phyloP scores from a whole-genome alignment of 148 eudicot species.

The Rhododendron mucronatum region DNA sequence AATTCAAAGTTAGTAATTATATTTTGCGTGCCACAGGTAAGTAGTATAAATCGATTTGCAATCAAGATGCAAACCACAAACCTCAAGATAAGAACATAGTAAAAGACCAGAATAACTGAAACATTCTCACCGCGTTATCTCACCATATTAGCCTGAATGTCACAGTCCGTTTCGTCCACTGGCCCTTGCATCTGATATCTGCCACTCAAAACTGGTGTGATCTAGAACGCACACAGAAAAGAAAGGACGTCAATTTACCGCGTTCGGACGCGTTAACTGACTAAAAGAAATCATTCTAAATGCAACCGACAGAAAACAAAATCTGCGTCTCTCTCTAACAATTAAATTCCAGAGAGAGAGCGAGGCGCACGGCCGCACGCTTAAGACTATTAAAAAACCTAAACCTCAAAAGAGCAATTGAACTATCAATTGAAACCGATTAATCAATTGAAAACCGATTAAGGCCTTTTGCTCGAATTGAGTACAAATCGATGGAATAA shows the following conservation, averaged over 20 bases:
- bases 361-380: neutral
- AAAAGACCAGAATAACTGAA: neutral
- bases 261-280: neutral
- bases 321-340: neutral
- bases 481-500: neutral
- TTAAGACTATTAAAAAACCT: neutral
- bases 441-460: neutral
- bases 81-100: neutral
- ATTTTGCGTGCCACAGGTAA: too few relatives aligned
- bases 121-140: conserved; percentile 23
- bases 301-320: neutral
- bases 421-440: neutral
- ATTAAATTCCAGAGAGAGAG: neutral
- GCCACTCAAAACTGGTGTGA: conserved; percentile 28
- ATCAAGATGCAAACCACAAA: neutral
- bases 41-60: neutral
- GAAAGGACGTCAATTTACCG: neutral
- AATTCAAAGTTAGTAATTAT: neutral
- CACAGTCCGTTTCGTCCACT: conserved; percentile 9
- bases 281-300: neutral
- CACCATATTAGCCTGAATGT: conserved; percentile 26
- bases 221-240: conserved; percentile 14
- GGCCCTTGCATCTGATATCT: conserved; percentile 23
- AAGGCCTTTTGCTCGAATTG: neutral
- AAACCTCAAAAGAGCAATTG: neutral